Evolutionary conservation across 495 filamentous ascomycete genomes (phyloP), one percentile per base, ranked within the genome.

Genomic region (Xylaria venustula): DNA sequence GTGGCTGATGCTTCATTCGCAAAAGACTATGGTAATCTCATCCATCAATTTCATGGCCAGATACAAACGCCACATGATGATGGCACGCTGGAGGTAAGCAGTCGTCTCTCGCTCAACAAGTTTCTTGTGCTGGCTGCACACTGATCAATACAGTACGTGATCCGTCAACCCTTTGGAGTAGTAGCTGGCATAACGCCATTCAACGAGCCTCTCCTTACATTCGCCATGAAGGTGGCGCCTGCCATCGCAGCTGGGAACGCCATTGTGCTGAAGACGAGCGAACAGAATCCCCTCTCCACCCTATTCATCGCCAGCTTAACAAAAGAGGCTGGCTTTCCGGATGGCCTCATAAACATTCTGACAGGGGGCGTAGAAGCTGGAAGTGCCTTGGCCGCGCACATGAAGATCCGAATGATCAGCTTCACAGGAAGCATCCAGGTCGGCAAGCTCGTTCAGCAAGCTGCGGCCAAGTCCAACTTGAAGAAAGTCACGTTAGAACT

Each of bases 401-500:
- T 77, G 32, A 66, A 78, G 25, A 74, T 88, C 25, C 73, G 77
- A 19, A 83, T 81, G 58, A 76, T 88, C 37, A 79, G 79, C 54
- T 79, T 88, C 40, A 88, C 85, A 0, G 86, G 85, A 6, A 80
- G 81, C 0, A 71, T 74, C 12, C 68, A 66, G 4, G 84, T 86
- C 0, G 77, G 77, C 0, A 67, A 67, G 20, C 69, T 75, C 25
- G 75, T 82, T 25, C 73, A 78, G 58, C 65, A 73, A 47, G 72
- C 75, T 17, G 76, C 78, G 1, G 76, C 77, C 7, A 53, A 67
- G 34, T 71, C 73, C 2, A 79, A 77, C 58, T 67, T 93, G 79
- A 93, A 93, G 68, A 89, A 87, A 66, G 85, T 91, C 25, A 91
- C 89, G 7, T 85, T 93, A 79, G 90, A 94, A 69, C 82, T 93